A percentile compares a stretch with the other conserved stretches of the same genome.
These are phyloP conservation scores for Termitomyces sp. DNA, from an alignment of 768 basidiomycete genomes.

Conservation along the genomic window DNA sequence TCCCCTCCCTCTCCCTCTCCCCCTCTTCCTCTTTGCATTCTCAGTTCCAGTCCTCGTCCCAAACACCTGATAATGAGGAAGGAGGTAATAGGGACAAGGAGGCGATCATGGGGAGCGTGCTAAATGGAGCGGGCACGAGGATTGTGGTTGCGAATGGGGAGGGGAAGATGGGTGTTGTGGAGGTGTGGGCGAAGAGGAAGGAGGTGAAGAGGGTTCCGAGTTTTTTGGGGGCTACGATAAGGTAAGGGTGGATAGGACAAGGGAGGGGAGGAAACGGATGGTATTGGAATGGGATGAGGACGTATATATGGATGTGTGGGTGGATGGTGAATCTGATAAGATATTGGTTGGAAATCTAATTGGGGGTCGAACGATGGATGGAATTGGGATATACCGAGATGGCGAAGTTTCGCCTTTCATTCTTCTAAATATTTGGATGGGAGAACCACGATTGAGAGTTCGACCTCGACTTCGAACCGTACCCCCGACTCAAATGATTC, in stretches of 20 bases:
- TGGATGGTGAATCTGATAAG: not conserved
- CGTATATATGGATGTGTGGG: not conserved
- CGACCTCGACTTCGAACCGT: not conserved
- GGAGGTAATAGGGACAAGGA: slow-evolving; percentile 41
- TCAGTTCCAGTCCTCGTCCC: not conserved
- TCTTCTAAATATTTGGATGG: not conserved
- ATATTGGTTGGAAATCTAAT: not conserved
- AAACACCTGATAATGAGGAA: not conserved
- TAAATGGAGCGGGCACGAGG: slow-evolving; percentile 46
- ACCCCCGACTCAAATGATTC: not conserved
- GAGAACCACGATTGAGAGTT: not conserved
- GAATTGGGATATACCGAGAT: not conserved
- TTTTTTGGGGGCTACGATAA: slow-evolving; percentile 22
- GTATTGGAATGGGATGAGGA: too few species aligned
- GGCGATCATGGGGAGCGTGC: slow-evolving; percentile 54
- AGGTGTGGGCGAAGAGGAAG: slow-evolving; percentile 44
- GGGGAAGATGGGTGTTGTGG: slow-evolving; percentile 16
- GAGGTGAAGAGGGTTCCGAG: slow-evolving; percentile 29
- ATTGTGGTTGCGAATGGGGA: slow-evolving; percentile 40
- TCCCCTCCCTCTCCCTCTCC: not conserved
- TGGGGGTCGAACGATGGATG: not conserved
- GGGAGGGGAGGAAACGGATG: too few species aligned
- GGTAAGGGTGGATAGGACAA: not conserved
- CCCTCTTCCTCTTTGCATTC: not conserved
- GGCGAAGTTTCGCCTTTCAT: not conserved